phyloP scores from a whole-genome alignment of 805 yeast genomes.

The Lachancea kluyveri region DNA sequence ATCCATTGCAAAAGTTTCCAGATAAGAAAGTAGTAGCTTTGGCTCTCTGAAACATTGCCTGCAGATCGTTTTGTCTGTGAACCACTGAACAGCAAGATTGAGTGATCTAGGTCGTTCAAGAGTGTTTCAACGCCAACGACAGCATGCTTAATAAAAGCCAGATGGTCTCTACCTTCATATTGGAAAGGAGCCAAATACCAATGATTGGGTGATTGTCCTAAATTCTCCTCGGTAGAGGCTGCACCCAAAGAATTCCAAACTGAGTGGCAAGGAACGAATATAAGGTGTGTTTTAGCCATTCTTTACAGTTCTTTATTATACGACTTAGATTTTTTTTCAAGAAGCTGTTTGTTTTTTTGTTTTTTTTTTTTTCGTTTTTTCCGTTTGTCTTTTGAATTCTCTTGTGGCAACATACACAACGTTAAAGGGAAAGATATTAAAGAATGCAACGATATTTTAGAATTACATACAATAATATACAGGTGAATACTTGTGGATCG shows the following conservation, averaged over 20 bases:
- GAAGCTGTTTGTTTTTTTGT: too few species aligned
- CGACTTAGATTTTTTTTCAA: neutral
- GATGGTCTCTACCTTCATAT: slow-evolving; percentile 60
- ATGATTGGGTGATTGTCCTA: slow-evolving; percentile 44
- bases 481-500: neutral
- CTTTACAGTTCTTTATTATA: neutral
- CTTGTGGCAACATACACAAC: too few species aligned
- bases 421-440: too few species aligned
- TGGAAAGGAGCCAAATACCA: slow-evolving; percentile 72
- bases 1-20: slow-evolving; percentile 24
- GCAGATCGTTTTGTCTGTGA: slow-evolving; percentile 61
- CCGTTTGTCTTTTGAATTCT: too few species aligned
- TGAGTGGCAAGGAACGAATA: slow-evolving; percentile 58
- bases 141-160: slow-evolving; percentile 59
- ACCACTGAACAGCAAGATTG: slow-evolving; percentile 49
- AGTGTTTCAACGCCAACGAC: slow-evolving; percentile 36
- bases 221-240: slow-evolving; percentile 23
- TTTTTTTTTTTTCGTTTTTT: too few species aligned
- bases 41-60: slow-evolving; percentile 55
- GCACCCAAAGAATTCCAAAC: slow-evolving; percentile 40
- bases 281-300: slow-evolving; percentile 26
- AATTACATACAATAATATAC: neutral
- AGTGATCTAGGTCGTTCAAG: slow-evolving; percentile 20
- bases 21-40: slow-evolving; percentile 47
- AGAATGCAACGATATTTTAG: neutral